Percentiles rank a stretch among this genome's conserved stretches.
These are phyloP conservation scores for Colletotrichum tropicicola DNA, from an alignment of 2,329 filamentous ascomycete genomes.

Conservation along the genomic window DNA sequence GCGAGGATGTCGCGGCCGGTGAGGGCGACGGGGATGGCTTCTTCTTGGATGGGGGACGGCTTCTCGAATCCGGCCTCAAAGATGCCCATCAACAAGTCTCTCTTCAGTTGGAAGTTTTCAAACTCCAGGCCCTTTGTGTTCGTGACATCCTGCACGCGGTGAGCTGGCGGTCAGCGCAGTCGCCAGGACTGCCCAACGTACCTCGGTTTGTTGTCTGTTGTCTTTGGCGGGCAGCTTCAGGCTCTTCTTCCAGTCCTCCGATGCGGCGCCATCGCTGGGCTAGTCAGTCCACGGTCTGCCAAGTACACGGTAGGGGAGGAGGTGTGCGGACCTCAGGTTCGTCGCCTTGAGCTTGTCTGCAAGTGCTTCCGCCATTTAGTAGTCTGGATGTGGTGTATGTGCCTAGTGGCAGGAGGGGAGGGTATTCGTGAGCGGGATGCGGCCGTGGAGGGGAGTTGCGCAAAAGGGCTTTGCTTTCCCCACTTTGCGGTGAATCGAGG, in stretches of 20 bases:
- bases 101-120: slow-evolving; percentile 94
- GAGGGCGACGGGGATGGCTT: slow-evolving; percentile 95
- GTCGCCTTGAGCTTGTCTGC: slow-evolving; percentile 54
- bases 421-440: not conserved
- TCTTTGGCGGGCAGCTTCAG: slow-evolving; percentile 80
- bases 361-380: slow-evolving; percentile 53
- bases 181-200: no score
- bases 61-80: slow-evolving; percentile 99
- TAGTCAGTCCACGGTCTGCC: slow-evolving; percentile 41
- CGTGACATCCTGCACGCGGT: slow-evolving; percentile 81
- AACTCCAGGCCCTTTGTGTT: slow-evolving; percentile 98
- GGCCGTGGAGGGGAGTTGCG: slow-evolving; percentile 15
- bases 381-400: slow-evolving; percentile 9
- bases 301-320: not conserved
- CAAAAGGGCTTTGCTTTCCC: slow-evolving; percentile 29
- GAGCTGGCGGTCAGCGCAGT: no score
- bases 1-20: slow-evolving; percentile 96
- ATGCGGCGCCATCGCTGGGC: slow-evolving; percentile 56
- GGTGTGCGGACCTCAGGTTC: slow-evolving; percentile 47
- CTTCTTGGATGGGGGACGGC: slow-evolving; percentile 98
- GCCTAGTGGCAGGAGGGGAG: slow-evolving; percentile 12
- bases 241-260: slow-evolving; percentile 78
- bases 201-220: slow-evolving; percentile 83
- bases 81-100: slow-evolving; percentile 97
- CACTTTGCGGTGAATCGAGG: slow-evolving; percentile 27